phyloP scores from a whole-genome alignment of 495 filamentous ascomycete genomes.

The Pseudotulostoma volvatum region DNA sequence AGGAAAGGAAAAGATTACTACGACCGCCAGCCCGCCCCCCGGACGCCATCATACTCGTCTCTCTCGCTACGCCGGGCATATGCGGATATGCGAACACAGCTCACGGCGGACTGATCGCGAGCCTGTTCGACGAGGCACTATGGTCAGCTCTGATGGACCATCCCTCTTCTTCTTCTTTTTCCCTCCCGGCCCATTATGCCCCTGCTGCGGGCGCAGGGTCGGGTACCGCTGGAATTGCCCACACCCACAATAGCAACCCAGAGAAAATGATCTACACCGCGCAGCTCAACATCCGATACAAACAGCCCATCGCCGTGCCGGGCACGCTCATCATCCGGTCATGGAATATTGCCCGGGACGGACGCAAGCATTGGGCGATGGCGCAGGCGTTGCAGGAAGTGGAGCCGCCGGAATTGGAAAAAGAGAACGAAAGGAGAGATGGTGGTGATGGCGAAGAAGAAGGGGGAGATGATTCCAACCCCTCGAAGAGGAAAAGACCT shows the following conservation, averaged over 20 bases:
- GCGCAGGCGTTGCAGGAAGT: slow-evolving; percentile 26
- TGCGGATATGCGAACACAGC: slow-evolving; percentile 24
- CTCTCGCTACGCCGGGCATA: slow-evolving; percentile 20
- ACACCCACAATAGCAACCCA: slow-evolving; percentile 12
- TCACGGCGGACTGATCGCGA: slow-evolving; percentile 43
- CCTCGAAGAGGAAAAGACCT: slow-evolving; percentile 16
- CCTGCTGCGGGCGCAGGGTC: no score
- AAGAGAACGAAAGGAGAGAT: no score
- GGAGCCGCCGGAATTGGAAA: no score
- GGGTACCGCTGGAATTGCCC: background rate
- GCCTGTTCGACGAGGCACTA: slow-evolving; percentile 51
- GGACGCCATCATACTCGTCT: slow-evolving; percentile 24
- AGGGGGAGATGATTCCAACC: no score
- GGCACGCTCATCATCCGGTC: slow-evolving; percentile 17
- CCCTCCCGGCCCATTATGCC: no score
- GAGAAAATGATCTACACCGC: slow-evolving; percentile 21
- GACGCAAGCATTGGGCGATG: slow-evolving; percentile 26
- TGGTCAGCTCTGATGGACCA: slow-evolving; percentile 21
- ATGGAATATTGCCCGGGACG: slow-evolving; percentile 19
- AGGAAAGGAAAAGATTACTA: no score
- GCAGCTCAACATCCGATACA: slow-evolving; percentile 28
- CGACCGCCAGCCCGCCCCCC: slow-evolving; percentile 14
- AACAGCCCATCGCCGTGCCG: slow-evolving; percentile 17
- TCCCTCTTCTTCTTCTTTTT: slow-evolving; percentile 8
- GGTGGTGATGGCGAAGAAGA: slow-evolving; percentile 15